Percentiles rank a stretch among this genome's conserved stretches.
Evolutionary conservation across 805 yeast species (phyloP).

Genomic region (Kuraishia capsulata): DNA sequence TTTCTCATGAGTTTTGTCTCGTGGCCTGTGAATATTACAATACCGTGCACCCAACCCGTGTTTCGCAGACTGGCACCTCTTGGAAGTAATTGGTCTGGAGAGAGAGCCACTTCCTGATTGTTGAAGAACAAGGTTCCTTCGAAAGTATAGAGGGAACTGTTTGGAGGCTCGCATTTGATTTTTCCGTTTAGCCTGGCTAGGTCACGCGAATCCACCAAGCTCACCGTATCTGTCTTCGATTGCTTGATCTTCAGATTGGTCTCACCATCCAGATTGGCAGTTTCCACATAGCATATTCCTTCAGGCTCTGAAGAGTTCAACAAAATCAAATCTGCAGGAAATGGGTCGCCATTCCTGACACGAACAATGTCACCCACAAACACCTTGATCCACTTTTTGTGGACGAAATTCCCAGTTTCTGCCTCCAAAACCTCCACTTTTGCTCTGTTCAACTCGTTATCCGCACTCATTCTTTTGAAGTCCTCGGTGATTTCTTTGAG

Average conservation of each 20-base stretch:
- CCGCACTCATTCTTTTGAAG: conserved; percentile 78
- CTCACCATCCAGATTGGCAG: conserved; percentile 97
- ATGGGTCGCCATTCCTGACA: conserved; percentile 77
- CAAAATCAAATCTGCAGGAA: conserved; percentile 88
- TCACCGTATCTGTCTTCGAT: conserved; percentile 68
- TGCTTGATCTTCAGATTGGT: conserved; percentile 95
- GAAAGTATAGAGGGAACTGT: conserved; percentile 86
- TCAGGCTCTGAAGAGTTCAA: conserved; percentile 95
- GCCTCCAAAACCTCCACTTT: conserved; percentile 56
- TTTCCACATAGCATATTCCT: conserved; percentile 94
- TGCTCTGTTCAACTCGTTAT: conserved; percentile 75
- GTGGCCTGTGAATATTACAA: conserved; percentile 94
- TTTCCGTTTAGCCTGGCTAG: conserved; percentile 45
- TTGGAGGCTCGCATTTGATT: conserved; percentile 83
- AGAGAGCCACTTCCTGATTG: conserved; percentile 54
- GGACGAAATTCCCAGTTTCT: conserved; percentile 48
- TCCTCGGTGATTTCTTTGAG: conserved; percentile 89
- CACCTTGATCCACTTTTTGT: conserved; percentile 77
- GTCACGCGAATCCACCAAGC: conserved; percentile 56
- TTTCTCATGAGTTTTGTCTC: conserved; percentile 97
- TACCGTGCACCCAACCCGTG: conserved; percentile 91
- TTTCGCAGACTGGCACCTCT: conserved; percentile 95
- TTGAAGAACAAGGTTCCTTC: conserved; percentile 75
- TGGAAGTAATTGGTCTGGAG: conserved; percentile 85
- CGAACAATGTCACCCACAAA: conserved; percentile 86